A percentile compares a stretch with the other conserved stretches of the same genome.
phyloP scores from a whole-genome alignment of 306 rosid species.

The Cicer judaicum region DNA sequence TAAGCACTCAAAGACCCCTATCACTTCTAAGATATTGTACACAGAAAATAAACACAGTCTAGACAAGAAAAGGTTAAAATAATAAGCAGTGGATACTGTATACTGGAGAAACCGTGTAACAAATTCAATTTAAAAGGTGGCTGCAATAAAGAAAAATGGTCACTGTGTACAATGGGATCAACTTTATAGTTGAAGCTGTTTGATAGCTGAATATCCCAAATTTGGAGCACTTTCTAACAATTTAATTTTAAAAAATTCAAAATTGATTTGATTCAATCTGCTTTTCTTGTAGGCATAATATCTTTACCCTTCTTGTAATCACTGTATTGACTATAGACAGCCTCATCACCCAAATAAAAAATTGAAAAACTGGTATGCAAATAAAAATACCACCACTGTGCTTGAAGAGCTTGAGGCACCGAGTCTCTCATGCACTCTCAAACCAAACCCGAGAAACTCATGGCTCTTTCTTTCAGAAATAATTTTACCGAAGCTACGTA shows the following conservation, averaged over 20 bases:
- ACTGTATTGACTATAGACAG: neutral
- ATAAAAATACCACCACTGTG: neutral
- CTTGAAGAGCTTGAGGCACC: slow-evolving; percentile 1
- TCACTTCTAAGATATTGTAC: slow-evolving; percentile 15
- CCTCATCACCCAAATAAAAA: neutral
- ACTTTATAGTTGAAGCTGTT: slow-evolving; percentile 32
- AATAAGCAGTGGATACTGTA: slow-evolving; percentile 10
- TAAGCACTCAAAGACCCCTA: slow-evolving; percentile 34
- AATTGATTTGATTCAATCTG: neutral
- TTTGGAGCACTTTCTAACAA: slow-evolving; percentile 9
- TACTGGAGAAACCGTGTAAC: slow-evolving; percentile 8
- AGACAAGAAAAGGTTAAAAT: slow-evolving; percentile 15
- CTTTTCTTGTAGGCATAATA: neutral
- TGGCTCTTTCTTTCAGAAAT: neutral
- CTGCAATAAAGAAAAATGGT: slow-evolving; percentile 13
- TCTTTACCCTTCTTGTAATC: slow-evolving; percentile 12
- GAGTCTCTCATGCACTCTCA: slow-evolving; percentile 12
- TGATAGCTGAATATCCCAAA: slow-evolving; percentile 31
- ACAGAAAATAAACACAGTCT: slow-evolving; percentile 20
- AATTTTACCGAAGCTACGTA: neutral
- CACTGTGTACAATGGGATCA: slow-evolving; percentile 4
- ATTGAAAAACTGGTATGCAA: slow-evolving; percentile 9
- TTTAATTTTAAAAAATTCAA: neutral
- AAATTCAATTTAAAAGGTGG: slow-evolving; percentile 29
- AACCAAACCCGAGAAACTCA: neutral